Evolutionary conservation across 352 stramenopile species (phyloP).

Genomic region (Phytophthora sansomeana): DNA sequence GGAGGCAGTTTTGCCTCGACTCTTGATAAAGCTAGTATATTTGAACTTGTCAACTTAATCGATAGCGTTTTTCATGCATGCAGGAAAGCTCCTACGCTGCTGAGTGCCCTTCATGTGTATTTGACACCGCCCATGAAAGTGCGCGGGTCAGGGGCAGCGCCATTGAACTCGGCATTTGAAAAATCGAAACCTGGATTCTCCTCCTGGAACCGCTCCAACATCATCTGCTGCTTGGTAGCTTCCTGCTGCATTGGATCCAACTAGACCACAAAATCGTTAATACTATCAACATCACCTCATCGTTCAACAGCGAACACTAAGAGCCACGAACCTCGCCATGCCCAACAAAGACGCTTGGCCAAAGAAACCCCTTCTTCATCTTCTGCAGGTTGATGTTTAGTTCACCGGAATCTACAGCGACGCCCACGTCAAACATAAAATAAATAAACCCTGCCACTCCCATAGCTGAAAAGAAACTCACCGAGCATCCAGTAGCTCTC

Average conservation of each 20-base stretch:
- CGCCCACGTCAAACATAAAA: neutral
- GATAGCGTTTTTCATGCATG: neutral
- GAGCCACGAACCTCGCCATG: conserved; percentile 69
- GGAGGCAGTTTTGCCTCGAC: conserved; percentile 27
- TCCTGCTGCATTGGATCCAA: conserved; percentile 93
- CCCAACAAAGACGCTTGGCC: conserved; percentile 90
- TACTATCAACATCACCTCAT: neutral
- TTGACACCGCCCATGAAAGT: conserved; percentile 98
- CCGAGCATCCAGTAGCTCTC: conserved; percentile 98
- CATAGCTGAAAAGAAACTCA: conserved; percentile 19
- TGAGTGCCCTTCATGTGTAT: conserved; percentile 59
- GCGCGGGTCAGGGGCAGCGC: conserved; percentile 93
- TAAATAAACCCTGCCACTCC: neutral
- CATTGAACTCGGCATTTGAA: conserved; percentile 97
- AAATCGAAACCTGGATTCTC: conserved; percentile 99
- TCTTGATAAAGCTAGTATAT: conserved; percentile 30
- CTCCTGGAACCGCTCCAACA: conserved; percentile 98
- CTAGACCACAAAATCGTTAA: conserved; percentile 30
- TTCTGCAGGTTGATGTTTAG: conserved; percentile 96
- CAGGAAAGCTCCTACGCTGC: neutral
- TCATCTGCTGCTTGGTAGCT: conserved; percentile 96
- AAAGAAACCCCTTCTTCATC: conserved; percentile 96
- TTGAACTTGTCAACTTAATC: neutral
- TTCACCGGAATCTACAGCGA: conserved; percentile 78
- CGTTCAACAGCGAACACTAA: neutral